Evolutionary conservation across 208 protist genomes (phyloP).

Genomic region (Dictyostelium gargantuum): DNA sequence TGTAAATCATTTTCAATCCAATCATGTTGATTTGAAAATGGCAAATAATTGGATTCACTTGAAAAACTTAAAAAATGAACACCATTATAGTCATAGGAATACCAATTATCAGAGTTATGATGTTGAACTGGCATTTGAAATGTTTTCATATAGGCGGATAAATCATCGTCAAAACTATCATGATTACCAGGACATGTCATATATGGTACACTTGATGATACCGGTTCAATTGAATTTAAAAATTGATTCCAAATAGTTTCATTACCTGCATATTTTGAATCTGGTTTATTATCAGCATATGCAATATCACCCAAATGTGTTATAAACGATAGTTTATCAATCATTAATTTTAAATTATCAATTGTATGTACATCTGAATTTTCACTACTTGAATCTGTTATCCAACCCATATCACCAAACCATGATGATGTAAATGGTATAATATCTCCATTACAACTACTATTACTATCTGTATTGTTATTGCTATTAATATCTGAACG

Average conservation of each 20-base stretch:
- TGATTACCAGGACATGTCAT: slow-evolving; percentile 47
- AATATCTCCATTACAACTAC: not conserved
- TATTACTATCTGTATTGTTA: no score
- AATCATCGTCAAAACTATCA: not conserved
- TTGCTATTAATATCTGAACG: not conserved
- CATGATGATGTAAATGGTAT: not conserved
- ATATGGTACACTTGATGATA: slow-evolving; percentile 7
- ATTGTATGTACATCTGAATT: not conserved
- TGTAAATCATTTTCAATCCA: slow-evolving; percentile 44
- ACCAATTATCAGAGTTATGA: not conserved
- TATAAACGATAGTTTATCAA: not conserved
- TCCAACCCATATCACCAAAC: not conserved
- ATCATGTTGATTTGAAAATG: not conserved
- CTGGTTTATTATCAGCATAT: slow-evolving; percentile 16
- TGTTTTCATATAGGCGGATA: not conserved
- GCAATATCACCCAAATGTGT: slow-evolving; percentile 58
- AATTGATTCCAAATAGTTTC: slow-evolving; percentile 63
- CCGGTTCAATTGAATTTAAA: not conserved
- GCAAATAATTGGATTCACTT: not conserved
- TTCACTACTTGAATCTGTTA: not conserved
- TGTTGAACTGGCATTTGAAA: not conserved
- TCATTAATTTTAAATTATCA: not conserved
- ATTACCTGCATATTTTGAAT: not conserved
- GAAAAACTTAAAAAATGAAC: slow-evolving; percentile 32
- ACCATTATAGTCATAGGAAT: slow-evolving; percentile 29